A percentile compares a stretch with the other conserved stretches of the same genome.
Evolutionary conservation across 805 yeast genomes (phyloP).

Genomic region (Lachancea waltii): DNA sequence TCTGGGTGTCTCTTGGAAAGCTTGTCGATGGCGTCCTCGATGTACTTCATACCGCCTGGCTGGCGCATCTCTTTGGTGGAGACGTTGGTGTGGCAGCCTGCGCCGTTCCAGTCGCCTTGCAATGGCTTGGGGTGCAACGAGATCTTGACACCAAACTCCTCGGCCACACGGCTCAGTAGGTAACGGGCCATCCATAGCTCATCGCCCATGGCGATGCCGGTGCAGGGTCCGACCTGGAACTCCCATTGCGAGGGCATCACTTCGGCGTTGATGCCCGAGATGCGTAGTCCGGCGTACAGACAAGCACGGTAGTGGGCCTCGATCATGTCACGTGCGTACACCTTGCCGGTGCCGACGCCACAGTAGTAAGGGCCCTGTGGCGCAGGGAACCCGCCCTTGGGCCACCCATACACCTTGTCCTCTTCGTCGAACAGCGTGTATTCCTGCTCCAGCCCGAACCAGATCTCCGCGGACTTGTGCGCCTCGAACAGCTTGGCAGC

Average conservation of each 20-base stretch:
- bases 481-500: conserved; percentile 93
- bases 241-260: conserved; percentile 99
- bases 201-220: conserved; percentile 95
- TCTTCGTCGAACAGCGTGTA: conserved; percentile 91
- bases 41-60: conserved; percentile 93
- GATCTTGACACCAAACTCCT: conserved; percentile 97
- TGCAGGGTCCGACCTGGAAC: conserved; percentile 98
- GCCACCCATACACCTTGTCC: conserved; percentile 95
- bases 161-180: conserved; percentile 88
- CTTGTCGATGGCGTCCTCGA: conserved; percentile 88
- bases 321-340: conserved; percentile 93
- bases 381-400: conserved; percentile 99
- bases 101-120: conserved; percentile 99
- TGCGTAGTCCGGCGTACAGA: conserved; percentile 81
- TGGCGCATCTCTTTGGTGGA: conserved; percentile 87
- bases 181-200: conserved; percentile 95
- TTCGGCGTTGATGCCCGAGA: conserved; percentile 98
- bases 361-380: conserved; percentile 99
- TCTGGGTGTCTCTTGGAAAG: conserved; percentile 94
- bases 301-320: conserved; percentile 99
- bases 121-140: conserved; percentile 99
- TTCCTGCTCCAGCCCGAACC: conserved; percentile 99
- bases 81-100: conserved; percentile 99
- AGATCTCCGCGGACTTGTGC: conserved; percentile 73
- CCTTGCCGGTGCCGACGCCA: conserved; percentile 99